Base-by-base conservation (phyloP, 257 asterid species). In the Cordia subcordata region DNA sequence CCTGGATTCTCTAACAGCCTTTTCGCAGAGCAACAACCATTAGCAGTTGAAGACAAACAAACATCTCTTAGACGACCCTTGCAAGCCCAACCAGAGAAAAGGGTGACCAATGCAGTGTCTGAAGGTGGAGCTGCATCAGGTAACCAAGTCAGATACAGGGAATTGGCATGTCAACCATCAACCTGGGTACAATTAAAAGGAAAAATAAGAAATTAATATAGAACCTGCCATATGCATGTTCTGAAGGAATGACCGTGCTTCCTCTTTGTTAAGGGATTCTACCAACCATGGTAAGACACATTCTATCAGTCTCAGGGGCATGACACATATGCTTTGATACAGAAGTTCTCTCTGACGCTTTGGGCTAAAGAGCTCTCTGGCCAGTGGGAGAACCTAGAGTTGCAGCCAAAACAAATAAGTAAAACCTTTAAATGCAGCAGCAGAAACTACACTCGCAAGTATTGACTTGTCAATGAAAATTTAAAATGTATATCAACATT, bases 31-130 rank as follows among this genome's bases (percentile, higher is more conserved):
- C 89, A 85, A 68, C 85, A 76, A 50, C 95, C 90, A 60, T 61
- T 57, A 67, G 77, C 81, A 66, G 77, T 66, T 57, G 83, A 80
- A 67, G 90, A 79, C 68, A 92, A 81, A 66, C 96, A 92, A 59
- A 72, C 71, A 57, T 80, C 85, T 67, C 72, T 69, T 84, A 85
- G 62, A 60, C 47, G 47, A 42, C 98, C 98, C 77, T 92, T 88
- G 78, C 98, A 92, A 55, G 96, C 96, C 98, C 98, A 92, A 57
- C 98, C 98, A 72, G 96, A 75, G 77, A 88, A 92, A 55, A 92
- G 79, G 12, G 98, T 92, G 40, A 92, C 90, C 71, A 92, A 69
- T 68, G 96, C 96, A 57, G 78, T 70, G 70, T 92, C 98, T n/a
- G 94, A 77, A 54, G 85, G 79, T 19, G 98, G 94, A 72, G 96